Evolutionary conservation across 805 yeast species (phyloP).

Genomic region (Sugiyamaella mastotermitis): DNA sequence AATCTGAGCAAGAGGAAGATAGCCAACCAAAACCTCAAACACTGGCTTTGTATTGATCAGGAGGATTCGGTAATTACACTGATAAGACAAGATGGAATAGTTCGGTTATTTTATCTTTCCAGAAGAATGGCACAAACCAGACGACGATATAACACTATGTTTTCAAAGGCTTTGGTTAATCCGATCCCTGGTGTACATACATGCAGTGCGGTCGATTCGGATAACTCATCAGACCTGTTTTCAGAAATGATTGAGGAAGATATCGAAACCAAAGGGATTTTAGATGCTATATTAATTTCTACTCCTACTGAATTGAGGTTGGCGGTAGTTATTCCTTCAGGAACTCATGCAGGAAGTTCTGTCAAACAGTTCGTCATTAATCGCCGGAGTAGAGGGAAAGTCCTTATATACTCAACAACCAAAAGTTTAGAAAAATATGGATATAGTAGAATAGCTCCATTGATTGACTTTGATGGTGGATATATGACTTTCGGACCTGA

Average conservation of each 20-base stretch:
- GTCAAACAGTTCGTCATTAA: no score
- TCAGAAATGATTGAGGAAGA: neutral
- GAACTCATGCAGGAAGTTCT: no score
- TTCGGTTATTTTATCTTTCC: neutral
- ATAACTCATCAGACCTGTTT: neutral
- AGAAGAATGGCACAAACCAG: neutral
- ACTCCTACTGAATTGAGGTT: neutral
- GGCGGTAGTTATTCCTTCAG: no score
- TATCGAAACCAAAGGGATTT: neutral
- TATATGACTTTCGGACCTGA: no score
- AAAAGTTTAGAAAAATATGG: no score
- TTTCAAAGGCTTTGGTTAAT: neutral
- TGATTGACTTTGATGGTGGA: no score
- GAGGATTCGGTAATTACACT: neutral
- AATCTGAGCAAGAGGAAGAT: neutral
- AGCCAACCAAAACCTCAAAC: neutral
- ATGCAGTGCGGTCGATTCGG: neutral
- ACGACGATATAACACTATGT: neutral
- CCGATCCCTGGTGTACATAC: conserved; percentile 1
- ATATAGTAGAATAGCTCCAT: no score
- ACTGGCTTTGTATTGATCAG: neutral
- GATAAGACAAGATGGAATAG: neutral
- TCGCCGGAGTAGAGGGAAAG: no score
- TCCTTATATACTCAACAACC: no score
- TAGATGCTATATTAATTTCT: neutral